Conservation (phyloP, 148 eudicot genomes). For the Persicaria tinctoria region DNA sequence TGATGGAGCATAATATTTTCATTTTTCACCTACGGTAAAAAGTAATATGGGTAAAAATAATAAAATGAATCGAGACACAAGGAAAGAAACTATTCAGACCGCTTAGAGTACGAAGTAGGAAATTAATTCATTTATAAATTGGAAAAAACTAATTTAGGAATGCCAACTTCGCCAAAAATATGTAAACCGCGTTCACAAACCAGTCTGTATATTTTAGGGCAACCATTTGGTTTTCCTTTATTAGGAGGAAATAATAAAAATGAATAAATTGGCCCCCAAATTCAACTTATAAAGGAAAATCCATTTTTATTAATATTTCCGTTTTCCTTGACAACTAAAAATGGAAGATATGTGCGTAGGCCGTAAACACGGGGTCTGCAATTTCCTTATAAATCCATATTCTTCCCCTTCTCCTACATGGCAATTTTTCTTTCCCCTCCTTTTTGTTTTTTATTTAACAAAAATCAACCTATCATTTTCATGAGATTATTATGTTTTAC, state of each 20-base stretch:
- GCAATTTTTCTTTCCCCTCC: slow-evolving; percentile 6
- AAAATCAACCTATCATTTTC: slow-evolving; percentile 6
- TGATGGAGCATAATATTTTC: too few relatives aligned
- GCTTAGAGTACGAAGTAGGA: too few relatives aligned
- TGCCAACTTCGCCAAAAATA: slow-evolving; percentile 13
- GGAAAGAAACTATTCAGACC: too few relatives aligned
- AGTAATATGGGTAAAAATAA: too few relatives aligned
- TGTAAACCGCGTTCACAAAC: slow-evolving; percentile 24
- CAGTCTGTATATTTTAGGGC: slow-evolving; percentile 8
- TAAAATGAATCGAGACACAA: too few relatives aligned
- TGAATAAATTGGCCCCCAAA: too few relatives aligned
- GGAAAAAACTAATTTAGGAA: slow-evolving; percentile 12
- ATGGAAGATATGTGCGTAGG: too few relatives aligned
- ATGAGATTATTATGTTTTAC: too few relatives aligned
- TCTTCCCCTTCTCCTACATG: neutral
- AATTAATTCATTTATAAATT: neutral
- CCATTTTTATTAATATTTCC: slow-evolving; percentile 4
- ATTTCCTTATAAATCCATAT: neutral
- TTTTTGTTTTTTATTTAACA: neutral
- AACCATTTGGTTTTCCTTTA: neutral
- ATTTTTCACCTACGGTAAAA: too few relatives aligned
- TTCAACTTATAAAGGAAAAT: neutral
- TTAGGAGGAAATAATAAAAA: slow-evolving; percentile 2
- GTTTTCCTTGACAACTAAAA: too few relatives aligned
- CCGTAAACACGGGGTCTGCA: neutral